Conservation (phyloP, 78 protist species). For the Bigelowiella natans region DNA sequence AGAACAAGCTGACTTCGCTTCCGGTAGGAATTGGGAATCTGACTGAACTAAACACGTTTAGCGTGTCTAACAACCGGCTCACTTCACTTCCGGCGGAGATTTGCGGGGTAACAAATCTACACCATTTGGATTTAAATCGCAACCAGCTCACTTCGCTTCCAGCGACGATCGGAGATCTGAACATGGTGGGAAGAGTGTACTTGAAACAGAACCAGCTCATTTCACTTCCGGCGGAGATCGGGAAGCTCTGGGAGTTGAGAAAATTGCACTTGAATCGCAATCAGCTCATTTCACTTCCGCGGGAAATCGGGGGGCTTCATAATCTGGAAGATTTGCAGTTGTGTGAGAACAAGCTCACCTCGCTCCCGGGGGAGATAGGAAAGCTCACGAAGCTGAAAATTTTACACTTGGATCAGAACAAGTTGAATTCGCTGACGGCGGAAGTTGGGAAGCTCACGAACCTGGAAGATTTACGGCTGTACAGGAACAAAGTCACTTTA, state of each 20-base stretch:
- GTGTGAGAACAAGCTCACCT: not conserved
- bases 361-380: not conserved
- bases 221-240: not conserved
- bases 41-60: not conserved
- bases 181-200: not conserved
- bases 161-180: not conserved
- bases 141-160: not conserved
- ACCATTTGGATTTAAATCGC: not conserved
- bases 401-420: not conserved
- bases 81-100: not conserved
- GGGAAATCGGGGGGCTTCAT: not conserved
- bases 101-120: not conserved
- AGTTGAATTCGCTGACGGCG: not conserved
- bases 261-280: not conserved
- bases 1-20: not conserved
- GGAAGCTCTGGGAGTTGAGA: not conserved
- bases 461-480: not conserved
- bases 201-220: not conserved
- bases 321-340: not conserved
- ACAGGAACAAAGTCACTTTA: not conserved
- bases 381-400: not conserved
- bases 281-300: not conserved
- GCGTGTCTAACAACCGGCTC: not conserved
- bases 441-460: not conserved
- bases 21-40: not conserved